Conservation (phyloP, 1,139 yeast species). For the Yamadazyma taylorii region DNA sequence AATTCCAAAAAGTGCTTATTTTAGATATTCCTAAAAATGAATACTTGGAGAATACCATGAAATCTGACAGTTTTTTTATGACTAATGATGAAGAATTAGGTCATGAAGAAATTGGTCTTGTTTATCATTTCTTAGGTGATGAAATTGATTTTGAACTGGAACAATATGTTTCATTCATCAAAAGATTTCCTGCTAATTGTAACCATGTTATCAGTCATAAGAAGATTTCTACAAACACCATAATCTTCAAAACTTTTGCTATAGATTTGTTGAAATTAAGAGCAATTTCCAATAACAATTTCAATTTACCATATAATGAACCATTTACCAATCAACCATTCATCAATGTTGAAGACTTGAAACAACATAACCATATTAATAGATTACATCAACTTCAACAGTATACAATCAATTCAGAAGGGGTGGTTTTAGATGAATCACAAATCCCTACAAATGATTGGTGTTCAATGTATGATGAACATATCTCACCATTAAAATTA, state of each 20-base stretch:
- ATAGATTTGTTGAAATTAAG: constrained; percentile 56
- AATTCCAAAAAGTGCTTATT: constrained; percentile 61
- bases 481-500: constrained; percentile 32
- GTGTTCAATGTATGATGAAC: constrained; percentile 43
- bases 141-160: constrained; percentile 51
- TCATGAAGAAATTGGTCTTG: constrained; percentile 45
- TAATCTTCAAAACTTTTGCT: constrained; percentile 59
- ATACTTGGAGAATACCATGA: constrained; percentile 50
- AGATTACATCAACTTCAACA: constrained; percentile 37
- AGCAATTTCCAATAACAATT: constrained; percentile 50
- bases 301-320: constrained; percentile 47
- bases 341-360: constrained; percentile 14
- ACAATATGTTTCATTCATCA: constrained; percentile 45
- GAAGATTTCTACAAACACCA: constrained; percentile 56
- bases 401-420: constrained; percentile 26
- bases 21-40: constrained; percentile 67
- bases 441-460: constrained; percentile 30
- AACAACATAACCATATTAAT: constrained; percentile 3
- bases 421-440: constrained; percentile 20
- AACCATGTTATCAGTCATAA: constrained; percentile 73
- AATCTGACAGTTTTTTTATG: constrained; percentile 28
- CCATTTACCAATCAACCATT: constrained; percentile 12
- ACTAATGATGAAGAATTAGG: constrained; percentile 26
- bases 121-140: constrained; percentile 77
- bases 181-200: constrained; percentile 49